These are phyloP conservation scores for Pontederia paniculata DNA, from an alignment of 176 grass and related monocot species.

Conservation along the genomic window DNA sequence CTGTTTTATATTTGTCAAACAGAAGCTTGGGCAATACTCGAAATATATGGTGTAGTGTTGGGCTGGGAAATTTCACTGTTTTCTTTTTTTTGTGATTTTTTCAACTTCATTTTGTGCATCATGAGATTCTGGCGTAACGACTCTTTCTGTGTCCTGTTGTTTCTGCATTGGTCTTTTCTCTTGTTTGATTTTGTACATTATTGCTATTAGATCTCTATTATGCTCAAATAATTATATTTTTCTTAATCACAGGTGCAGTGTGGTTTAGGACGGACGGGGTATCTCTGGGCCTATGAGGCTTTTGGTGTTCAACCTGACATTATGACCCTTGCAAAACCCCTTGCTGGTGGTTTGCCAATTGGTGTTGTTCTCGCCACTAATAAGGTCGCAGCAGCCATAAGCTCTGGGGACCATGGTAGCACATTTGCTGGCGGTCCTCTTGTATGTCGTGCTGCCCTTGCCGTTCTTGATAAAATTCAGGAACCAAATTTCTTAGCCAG, in stretches of 20 bases:
- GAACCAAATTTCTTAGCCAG: constrained; percentile 47
- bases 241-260: constrained; percentile 53
- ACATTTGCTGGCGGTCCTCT: constrained; percentile 62
- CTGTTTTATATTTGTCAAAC: too few species aligned
- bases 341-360: constrained; percentile 63
- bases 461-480: constrained; percentile 56
- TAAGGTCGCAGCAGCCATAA: constrained; percentile 55
- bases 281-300: constrained; percentile 66
- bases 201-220: background rate
- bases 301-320: constrained; percentile 52
- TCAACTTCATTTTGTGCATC: too few species aligned
- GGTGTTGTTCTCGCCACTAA: constrained; percentile 51
- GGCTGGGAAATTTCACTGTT: too few species aligned
- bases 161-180: background rate
- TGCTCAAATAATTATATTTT: background rate
- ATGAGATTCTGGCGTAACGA: too few species aligned
- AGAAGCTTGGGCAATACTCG: too few species aligned
- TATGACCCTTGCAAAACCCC: constrained; percentile 82
- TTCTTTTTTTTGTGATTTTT: too few species aligned
- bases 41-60: too few species aligned
- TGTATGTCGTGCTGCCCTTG: constrained; percentile 50
- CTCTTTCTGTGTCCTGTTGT: background rate
- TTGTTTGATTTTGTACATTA: background rate
- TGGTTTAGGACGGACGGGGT: constrained; percentile 62
- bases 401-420: constrained; percentile 63